Percentiles rank a stretch among this genome's conserved stretches.
Evolutionary conservation across 108 stramenopile species (phyloP).

Genomic region (Schizochytrium sp.): DNA sequence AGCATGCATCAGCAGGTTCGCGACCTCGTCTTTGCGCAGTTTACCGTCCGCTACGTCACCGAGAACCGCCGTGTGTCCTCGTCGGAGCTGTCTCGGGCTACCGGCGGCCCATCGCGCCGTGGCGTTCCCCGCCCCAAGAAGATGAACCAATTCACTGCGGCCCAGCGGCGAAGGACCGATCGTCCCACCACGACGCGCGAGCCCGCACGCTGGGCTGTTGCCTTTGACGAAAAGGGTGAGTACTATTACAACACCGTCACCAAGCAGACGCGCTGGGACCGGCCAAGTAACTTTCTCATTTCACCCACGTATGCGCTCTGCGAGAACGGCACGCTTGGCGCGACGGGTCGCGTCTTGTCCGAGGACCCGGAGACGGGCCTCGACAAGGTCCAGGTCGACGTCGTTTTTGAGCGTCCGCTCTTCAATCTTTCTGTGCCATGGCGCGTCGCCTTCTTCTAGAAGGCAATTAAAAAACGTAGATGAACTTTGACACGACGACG

Average conservation of each 20-base stretch:
- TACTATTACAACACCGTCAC: neutral
- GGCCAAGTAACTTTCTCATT: neutral
- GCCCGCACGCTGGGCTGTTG: neutral
- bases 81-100: neutral
- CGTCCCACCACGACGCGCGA: neutral
- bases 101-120: neutral
- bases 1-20: neutral
- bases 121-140: neutral
- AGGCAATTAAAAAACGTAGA: no score
- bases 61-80: neutral
- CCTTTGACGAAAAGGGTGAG: slow-evolving; percentile 1
- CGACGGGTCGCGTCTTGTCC: neutral
- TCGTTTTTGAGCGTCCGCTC: neutral
- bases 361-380: neutral
- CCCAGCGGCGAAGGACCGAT: neutral
- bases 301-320: neutral
- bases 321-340: neutral
- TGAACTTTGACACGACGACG: no score
- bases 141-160: neutral
- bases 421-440: neutral
- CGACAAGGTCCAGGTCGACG: neutral
- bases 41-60: neutral
- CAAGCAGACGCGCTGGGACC: neutral
- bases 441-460: neutral
- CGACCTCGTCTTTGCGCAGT: neutral